Evolutionary conservation across 208 protist species (phyloP), one percentile per base, ranked within the genome.

Genomic region (Wallacemonas sp.): DNA sequence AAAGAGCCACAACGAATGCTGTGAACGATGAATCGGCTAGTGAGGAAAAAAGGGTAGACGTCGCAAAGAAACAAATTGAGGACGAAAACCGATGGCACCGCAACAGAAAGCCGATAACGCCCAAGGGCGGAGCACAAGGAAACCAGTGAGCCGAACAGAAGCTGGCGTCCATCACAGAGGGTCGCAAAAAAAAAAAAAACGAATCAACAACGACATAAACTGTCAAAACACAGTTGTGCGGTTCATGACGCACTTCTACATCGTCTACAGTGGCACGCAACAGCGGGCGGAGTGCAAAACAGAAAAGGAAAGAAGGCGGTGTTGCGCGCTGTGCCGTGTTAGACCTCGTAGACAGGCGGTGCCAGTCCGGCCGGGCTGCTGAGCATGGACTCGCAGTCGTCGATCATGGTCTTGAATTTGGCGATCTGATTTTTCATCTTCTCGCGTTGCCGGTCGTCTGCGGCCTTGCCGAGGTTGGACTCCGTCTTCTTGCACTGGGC

Each of bases 351-450:
- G 19, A 71, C 50, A 0, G 59, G 55, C 3, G 79, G 82, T 6
- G 64, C 41, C 10, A 60, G 61, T 17, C 66, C 75, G 27, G 70
- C 63, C 27, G 82, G 82, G 17, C 67, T 68, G 19, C 68, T 45
- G 13, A 88, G 12, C 34, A 88, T 46, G 24, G 42, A 66, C 26
- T 76, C 75, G 8, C 71, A 50, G 30, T 88, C 78, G 8, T 29
- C 39, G 21, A 71, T 22, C 70, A 82, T 81, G 50, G 29, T 22
- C 60, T 79, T 68, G 36, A 84, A 42, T 39, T 66, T 68, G 27
- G 37, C 66, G 24, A 71, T 39, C 9, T 71, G 71, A 32, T 66
- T 29, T 58, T 62, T 17, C 19, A 63, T 33, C 33, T 55, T 29
- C 0, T 38, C 36, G 26, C 63, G 52, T 42, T 75, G 19, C 53